A percentile compares a stretch with the other conserved stretches of the same genome.
These are phyloP conservation scores for Arthroderma sp. DNA, from an alignment of 2,329 filamentous ascomycete species.

Conservation along the genomic window DNA sequence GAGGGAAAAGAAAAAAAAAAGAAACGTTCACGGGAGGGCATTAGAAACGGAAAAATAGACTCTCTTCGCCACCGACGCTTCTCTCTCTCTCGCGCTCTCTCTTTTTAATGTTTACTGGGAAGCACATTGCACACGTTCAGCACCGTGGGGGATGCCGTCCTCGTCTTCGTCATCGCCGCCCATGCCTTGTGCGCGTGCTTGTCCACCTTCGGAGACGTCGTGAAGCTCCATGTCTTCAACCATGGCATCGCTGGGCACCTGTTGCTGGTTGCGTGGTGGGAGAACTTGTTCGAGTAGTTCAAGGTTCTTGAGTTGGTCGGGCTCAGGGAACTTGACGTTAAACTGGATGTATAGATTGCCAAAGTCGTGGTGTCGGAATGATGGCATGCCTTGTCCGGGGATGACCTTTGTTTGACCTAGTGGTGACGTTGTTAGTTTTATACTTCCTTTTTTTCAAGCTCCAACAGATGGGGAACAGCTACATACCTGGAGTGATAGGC, in stretches of 20 bases:
- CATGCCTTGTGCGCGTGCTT: slow-evolving; percentile 55
- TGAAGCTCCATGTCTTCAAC: slow-evolving; percentile 82
- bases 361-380: slow-evolving; percentile 82
- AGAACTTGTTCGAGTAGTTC: slow-evolving; percentile 71
- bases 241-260: slow-evolving; percentile 75
- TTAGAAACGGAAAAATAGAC: not conserved
- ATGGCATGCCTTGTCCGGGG: slow-evolving; percentile 94
- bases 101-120: slow-evolving; percentile 31
- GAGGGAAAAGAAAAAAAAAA: not conserved
- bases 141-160: slow-evolving; percentile 34
- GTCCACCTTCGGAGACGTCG: slow-evolving; percentile 52
- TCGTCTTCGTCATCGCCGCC: slow-evolving; percentile 62
- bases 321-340: slow-evolving; percentile 89
- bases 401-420: slow-evolving; percentile 84
- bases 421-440: slow-evolving; percentile 13
- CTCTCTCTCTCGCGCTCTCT: not conserved
- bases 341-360: slow-evolving; percentile 98
- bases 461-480: not conserved
- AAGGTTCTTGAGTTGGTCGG: slow-evolving; percentile 55
- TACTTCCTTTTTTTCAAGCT: slow-evolving; percentile 8
- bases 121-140: slow-evolving; percentile 39
- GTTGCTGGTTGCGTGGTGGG: slow-evolving; percentile 55
- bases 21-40: not conserved
- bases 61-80: not conserved
- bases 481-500: slow-evolving; percentile 78